Evolutionary conservation across 805 yeast genomes (phyloP).

Genomic region (Ogataea populi-albae): DNA sequence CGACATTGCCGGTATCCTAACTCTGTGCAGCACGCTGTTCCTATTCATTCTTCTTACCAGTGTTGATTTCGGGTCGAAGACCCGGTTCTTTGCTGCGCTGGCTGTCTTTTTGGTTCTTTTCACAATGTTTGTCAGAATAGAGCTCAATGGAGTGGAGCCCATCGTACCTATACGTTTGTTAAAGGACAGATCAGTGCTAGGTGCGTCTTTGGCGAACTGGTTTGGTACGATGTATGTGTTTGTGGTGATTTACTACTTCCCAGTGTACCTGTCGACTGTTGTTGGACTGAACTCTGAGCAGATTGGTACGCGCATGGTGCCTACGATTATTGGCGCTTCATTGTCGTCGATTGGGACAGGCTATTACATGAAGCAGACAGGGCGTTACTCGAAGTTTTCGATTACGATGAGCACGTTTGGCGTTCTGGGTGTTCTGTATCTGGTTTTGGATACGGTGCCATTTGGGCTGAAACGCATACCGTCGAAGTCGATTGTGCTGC

Average conservation of each 20-base stretch:
- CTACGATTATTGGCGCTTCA: slow-evolving; percentile 59
- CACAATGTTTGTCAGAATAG: slow-evolving; percentile 20
- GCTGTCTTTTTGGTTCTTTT: slow-evolving; percentile 8
- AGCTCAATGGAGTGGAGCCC: slow-evolving; percentile 42
- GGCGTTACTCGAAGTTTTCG: slow-evolving; percentile 51
- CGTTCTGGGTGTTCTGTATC: slow-evolving; percentile 38
- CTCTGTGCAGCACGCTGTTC: slow-evolving; percentile 33
- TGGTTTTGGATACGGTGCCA: slow-evolving; percentile 24
- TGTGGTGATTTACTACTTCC: slow-evolving; percentile 53
- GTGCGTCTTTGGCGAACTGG: slow-evolving; percentile 64
- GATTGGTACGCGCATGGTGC: slow-evolving; percentile 57
- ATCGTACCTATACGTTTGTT: slow-evolving; percentile 59
- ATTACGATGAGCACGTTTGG: slow-evolving; percentile 42
- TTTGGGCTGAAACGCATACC: slow-evolving; percentile 14
- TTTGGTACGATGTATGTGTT: slow-evolving; percentile 50
- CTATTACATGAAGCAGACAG: slow-evolving; percentile 59
- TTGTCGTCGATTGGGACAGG: slow-evolving; percentile 64
- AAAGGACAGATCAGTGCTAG: slow-evolving; percentile 55
- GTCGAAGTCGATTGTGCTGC: slow-evolving; percentile 38
- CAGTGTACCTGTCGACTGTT: slow-evolving; percentile 59
- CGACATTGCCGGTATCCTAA: slow-evolving; percentile 43
- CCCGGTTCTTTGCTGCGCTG: slow-evolving; percentile 35
- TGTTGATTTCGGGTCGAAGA: slow-evolving; percentile 41
- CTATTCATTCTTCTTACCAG: slow-evolving; percentile 36
- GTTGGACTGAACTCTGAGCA: slow-evolving; percentile 50